Percentiles rank a stretch among this genome's conserved stretches.
Evolutionary conservation across 495 filamentous ascomycete genomes (phyloP).

Genomic region (Daldinia concentrica): DNA sequence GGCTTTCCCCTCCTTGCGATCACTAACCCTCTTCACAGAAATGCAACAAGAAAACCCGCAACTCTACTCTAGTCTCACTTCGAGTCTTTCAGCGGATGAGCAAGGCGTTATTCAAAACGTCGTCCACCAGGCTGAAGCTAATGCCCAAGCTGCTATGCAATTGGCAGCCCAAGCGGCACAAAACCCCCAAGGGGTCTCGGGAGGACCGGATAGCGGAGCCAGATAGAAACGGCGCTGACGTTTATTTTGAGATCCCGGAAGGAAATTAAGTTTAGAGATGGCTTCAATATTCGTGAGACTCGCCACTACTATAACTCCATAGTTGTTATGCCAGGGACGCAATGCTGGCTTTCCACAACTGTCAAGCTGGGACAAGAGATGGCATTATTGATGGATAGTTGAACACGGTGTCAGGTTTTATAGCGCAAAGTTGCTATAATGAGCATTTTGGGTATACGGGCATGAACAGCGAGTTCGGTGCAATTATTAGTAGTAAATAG

Average conservation of each 20-base stretch:
- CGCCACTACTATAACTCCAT: neutral
- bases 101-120: slow-evolving; percentile 82
- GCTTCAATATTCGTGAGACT: slow-evolving; percentile 6
- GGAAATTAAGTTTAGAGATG: neutral
- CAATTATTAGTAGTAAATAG: slow-evolving; percentile 13
- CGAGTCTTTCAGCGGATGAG: slow-evolving; percentile 80
- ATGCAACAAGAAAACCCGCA: slow-evolving; percentile 91
- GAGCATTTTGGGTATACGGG: slow-evolving; percentile 25
- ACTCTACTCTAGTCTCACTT: slow-evolving; percentile 82
- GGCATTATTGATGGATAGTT: slow-evolving; percentile 19
- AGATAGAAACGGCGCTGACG: slow-evolving; percentile 36
- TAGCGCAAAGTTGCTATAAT: slow-evolving; percentile 5
- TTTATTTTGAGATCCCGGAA: neutral
- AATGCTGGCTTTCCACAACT: slow-evolving; percentile 15
- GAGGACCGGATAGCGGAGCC: slow-evolving; percentile 40
- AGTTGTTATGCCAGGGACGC: slow-evolving; percentile 6
- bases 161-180: slow-evolving; percentile 41
- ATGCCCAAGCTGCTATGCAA: slow-evolving; percentile 51
- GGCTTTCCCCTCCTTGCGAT: neutral
- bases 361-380: slow-evolving; percentile 11
- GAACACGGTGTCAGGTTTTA: slow-evolving; percentile 1
- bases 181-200: slow-evolving; percentile 36
- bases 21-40: slow-evolving; percentile 61
- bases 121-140: slow-evolving; percentile 77
- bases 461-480: slow-evolving; percentile 5